Evolutionary conservation across 306 rosid genomes (phyloP).

Genomic region (Oxytropis ochrocephala): DNA sequence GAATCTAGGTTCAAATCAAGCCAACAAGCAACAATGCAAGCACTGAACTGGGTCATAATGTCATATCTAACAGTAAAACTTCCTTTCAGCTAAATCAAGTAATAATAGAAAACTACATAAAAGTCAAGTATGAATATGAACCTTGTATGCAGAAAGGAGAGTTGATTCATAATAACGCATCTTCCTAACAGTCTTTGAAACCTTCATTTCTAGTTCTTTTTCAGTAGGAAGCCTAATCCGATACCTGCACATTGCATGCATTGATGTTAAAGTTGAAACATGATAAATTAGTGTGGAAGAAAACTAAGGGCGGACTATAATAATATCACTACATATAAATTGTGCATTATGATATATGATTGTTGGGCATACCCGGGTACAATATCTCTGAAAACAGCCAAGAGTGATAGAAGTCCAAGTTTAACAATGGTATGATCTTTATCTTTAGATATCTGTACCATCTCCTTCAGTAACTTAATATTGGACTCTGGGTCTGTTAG

Average conservation of each 20-base stretch:
- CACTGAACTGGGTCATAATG: background rate
- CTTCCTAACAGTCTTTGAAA: constrained; percentile 81
- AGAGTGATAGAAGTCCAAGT: constrained; percentile 86
- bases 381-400: constrained; percentile 87
- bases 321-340: constrained; percentile 4
- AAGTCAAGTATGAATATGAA: constrained; percentile 23
- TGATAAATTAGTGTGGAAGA: background rate
- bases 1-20: background rate
- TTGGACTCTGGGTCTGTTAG: constrained; percentile 83
- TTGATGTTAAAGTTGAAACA: constrained; percentile 4
- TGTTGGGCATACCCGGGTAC: constrained; percentile 68
- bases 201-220: constrained; percentile 92
- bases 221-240: constrained; percentile 94
- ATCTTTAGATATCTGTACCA: constrained; percentile 66
- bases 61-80: constrained; percentile 8
- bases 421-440: constrained; percentile 57
- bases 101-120: background rate
- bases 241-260: constrained; percentile 51
- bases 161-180: constrained; percentile 87
- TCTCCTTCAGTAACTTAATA: constrained; percentile 73
- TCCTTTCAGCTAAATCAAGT: background rate
- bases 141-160: constrained; percentile 88
- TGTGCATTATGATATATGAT: constrained; percentile 5
- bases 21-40: constrained; percentile 13
- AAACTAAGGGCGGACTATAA: background rate